These are phyloP conservation scores for Gautieria morchelliformis DNA, from an alignment of 768 basidiomycete genomes.

Conservation along the genomic window DNA sequence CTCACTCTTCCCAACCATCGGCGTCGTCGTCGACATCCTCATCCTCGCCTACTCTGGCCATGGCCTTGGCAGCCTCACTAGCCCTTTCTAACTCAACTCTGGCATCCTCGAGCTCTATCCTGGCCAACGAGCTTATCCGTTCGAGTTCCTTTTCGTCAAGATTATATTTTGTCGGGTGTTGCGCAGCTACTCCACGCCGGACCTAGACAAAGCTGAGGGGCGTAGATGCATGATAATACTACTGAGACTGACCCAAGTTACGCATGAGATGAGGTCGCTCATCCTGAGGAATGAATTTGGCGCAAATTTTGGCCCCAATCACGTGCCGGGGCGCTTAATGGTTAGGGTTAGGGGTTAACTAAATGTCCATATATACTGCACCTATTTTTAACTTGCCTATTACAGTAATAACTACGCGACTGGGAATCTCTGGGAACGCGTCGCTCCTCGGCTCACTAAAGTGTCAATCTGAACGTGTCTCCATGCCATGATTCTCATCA, in stretches of 20 bases:
- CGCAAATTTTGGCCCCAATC: neutral
- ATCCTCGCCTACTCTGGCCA: conserved; percentile 58
- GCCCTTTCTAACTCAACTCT: conserved; percentile 75
- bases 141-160: conserved; percentile 86
- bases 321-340: neutral
- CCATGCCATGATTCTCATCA: too few species aligned
- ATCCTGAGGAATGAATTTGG: conserved; percentile 23
- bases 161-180: conserved; percentile 77
- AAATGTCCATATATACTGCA: too few species aligned
- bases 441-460: too few species aligned
- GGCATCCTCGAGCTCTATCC: conserved; percentile 86
- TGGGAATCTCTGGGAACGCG: too few species aligned
- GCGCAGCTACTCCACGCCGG: conserved; percentile 63
- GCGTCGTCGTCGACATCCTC: conserved; percentile 48
- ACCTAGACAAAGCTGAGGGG: conserved; percentile 40
- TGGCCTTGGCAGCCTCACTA: conserved; percentile 62
- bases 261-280: conserved; percentile 68
- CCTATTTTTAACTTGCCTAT: too few species aligned
- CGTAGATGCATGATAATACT: neutral
- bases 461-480: too few species aligned
- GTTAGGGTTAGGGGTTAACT: too few species aligned
- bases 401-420: too few species aligned
- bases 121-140: conserved; percentile 79
- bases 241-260: conserved; percentile 37
- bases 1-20: conserved; percentile 84